Evolutionary conservation across 1,139 yeast genomes (phyloP), one percentile per base, ranked within the genome.

Genomic region (Pneumocystis jirovecii): DNA sequence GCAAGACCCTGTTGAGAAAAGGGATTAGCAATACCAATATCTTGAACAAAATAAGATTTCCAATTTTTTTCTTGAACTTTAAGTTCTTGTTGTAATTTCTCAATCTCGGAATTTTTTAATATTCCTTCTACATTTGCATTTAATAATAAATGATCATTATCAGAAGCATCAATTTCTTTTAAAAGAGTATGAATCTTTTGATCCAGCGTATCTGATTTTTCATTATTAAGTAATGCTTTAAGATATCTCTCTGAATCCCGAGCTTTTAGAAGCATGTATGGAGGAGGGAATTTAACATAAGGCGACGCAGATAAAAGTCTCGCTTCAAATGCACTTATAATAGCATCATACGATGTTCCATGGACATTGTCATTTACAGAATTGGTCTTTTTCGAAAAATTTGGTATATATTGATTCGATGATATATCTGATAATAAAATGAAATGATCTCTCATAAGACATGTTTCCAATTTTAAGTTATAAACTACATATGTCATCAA

Each of bases 401-500:
- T 57, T 15, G 29, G 5, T 40, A 19, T 29, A 40, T n/a, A 39
- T 40, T 17, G 66, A 61, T 37, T 62, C 61, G 17, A 69, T 73
- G 67, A 73, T 25, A 29, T 62, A 56, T 50, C 73, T 31, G 83
- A 83, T n/a, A 78, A 74, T 67, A 78, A 81, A 39, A 84, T 81
- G 68, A 85, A 84, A 69, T 85, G 87, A 72, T 90, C 96, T 64
- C 88, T 82, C 74, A 91, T 83, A 64, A 89, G 81, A 2, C 93
- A 84, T 34, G 87, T 85, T 73, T 95, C 99, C 67, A 90, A 81
- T 71, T 85, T 85, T 61, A 89, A 80, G 70, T 90, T 89, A 72
- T 87, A 83, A 45, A 85, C 83, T 1, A 87, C 87, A 64, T 87
- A 86, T 3, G 88, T 82, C 82, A 91, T 80, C 63, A 93, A 85